Evolutionary conservation across 2,329 filamentous ascomycete genomes (phyloP), one percentile per base, ranked within the genome.

Genomic region (Helminthosporium solani): DNA sequence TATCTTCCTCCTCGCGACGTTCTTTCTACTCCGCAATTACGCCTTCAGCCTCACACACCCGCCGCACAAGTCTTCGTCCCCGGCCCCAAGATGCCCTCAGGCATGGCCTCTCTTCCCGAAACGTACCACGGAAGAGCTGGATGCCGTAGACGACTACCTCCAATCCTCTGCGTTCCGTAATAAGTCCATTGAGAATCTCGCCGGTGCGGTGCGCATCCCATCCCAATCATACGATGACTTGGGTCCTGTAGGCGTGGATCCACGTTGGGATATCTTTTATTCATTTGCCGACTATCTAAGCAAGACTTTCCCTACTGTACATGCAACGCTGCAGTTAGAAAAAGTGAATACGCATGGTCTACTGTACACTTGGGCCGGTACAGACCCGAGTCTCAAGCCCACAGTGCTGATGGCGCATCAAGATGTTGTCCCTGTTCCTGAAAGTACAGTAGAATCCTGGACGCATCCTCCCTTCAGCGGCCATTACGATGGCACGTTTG

Each of bases 321-420:
- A 80, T 56, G 58, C 65, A 15, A 67, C 68, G 3, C 64, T 81
- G 41, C 58, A 69, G 6, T 64, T 82, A 0, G 77, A 83, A 44
- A 78, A 77, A 47, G 67, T 84, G 54, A 85, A 85, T 60, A 79
- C 74, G 1, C 78, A 84, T 58, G 82, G 78, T 2, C 68, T 84
- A 34, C 60, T 85, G 23, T 83, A 78, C 58, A 82, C 79, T 2
- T 80, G 81, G 76, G 50, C 75, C 31, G 83, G 82, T 3, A 73
- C 69, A 6, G 70, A 83, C 28, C 48, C 63, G 2, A 61, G 58
- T 1, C 64, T 82, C 30, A 81, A 79, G 62, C 81, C 82, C 0
- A 75, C 78, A 3, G 66, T 85, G 18, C 68, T 86, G 30, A 80
- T 83, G 73, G 82, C 81, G 1, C 83, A 85, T 61, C 81, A 84